Conservation (phyloP, 805 yeast genomes). For the Hanseniaspora hatyaiensis region DNA sequence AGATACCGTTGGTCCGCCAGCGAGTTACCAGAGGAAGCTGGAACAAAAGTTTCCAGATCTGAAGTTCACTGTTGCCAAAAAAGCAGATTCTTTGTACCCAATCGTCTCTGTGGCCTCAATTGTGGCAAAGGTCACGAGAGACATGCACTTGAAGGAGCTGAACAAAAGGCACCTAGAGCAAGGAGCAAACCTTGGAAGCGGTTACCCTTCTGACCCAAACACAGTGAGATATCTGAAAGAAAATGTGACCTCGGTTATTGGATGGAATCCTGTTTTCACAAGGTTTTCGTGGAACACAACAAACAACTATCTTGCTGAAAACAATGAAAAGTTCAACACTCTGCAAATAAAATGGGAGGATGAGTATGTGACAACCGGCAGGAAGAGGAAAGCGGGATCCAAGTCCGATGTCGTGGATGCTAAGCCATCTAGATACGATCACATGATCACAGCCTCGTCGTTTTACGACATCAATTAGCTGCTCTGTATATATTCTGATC, state of each 20-base stretch:
- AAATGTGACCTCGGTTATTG: conserved; percentile 60
- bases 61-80: conserved; percentile 74
- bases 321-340: conserved; percentile 31
- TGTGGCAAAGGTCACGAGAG: conserved; percentile 94
- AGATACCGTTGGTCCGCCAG: conserved; percentile 97
- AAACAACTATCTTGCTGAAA: conserved; percentile 50
- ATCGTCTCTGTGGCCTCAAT: conserved; percentile 90
- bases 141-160: conserved; percentile 38
- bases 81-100: conserved; percentile 87
- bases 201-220: conserved; percentile 87
- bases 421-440: neutral
- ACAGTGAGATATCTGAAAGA: conserved; percentile 64
- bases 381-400: conserved; percentile 21
- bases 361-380: conserved; percentile 28
- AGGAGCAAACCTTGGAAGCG: conserved; percentile 48
- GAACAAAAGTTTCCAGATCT: conserved; percentile 55
- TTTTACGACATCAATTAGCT: neutral
- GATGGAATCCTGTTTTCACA: conserved; percentile 66
- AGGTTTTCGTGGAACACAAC: conserved; percentile 95
- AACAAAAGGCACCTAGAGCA: conserved; percentile 27
- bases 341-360: conserved; percentile 51
- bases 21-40: conserved; percentile 65
- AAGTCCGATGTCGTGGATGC: neutral
- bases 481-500: too few relatives aligned
- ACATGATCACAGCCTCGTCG: neutral